These are phyloP conservation scores for Sarocladium oryzae DNA, from an alignment of 2,329 filamentous ascomycete species.

Conservation along the genomic window DNA sequence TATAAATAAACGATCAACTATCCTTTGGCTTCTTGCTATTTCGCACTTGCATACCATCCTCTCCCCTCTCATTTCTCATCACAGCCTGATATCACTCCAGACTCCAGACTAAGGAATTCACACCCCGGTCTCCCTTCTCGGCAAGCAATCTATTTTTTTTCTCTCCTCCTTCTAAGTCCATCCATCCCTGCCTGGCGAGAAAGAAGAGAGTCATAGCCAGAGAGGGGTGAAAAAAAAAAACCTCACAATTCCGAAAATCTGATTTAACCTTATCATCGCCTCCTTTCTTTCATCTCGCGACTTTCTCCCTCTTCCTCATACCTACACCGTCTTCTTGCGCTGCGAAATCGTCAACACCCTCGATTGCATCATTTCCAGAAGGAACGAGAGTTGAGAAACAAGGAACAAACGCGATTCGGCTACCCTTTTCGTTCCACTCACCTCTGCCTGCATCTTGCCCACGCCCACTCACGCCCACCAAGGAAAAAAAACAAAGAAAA, in stretches of 20 bases:
- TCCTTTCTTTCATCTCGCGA: not conserved
- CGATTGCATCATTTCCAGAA: constrained; percentile 4
- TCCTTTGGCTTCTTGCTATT: too few species aligned
- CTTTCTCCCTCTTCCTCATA: not conserved
- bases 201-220: not conserved
- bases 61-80: not conserved
- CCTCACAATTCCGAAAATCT: not conserved
- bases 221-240: not conserved
- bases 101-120: not conserved
- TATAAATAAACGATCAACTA: too few species aligned
- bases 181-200: not conserved
- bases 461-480: too few species aligned
- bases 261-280: not conserved
- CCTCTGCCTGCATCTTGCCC: too few species aligned
- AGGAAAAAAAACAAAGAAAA: not conserved
- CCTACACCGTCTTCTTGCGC: not conserved
- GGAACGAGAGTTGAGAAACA: too few species aligned
- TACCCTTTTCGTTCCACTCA: too few species aligned
- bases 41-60: not conserved
- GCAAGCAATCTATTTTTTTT: constrained; percentile 6
- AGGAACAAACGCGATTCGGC: too few species aligned
- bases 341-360: not conserved
- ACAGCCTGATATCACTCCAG: not conserved
- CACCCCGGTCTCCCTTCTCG: constrained; percentile 3
- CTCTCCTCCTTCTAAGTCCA: too few species aligned